Base-by-base conservation (phyloP, 1,284 basidiomycete genomes). In the Tilletia caries region DNA sequence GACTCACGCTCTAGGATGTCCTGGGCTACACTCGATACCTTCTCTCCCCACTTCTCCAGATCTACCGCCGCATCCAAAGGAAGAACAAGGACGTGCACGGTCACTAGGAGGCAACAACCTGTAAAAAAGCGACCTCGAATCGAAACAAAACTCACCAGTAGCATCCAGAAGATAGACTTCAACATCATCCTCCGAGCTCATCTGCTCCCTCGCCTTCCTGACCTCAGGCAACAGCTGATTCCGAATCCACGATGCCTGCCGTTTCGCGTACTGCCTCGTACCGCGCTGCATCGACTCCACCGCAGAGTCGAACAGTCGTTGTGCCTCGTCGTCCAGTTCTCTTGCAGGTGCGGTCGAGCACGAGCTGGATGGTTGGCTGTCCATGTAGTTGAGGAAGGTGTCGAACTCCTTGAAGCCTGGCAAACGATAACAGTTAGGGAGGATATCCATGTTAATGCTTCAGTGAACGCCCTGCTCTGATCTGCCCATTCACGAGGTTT, bases 351-450 rank as follows among this genome's bases (percentile, higher is more conserved):
- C 20, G 34, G 18, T n/a, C 20, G 33, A n/a, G 25, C 23, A 20
- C 10, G 27, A 18, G 27, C 12, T 12, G 10, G 20, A 18, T 5
- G n/a, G 44, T n/a, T 34, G 50, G 3, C 12, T 18, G 23, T 67
- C 65, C 44, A 50, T 29, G 46, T 83, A 25, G 84, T 84, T 64
- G 79, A 68, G 91, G 85, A 90, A 93, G 20, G 86, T 84, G 74
- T 88, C 86, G 74, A 98, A 97, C 84, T 97, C 94, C 82, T 90
- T 92, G 85, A 92, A 97, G 1, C 95, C 93, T 95, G 76, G 41
- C 3, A 41, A 29, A 37, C 12, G 68, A 2, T 33, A 25, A 27
- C 13, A n/a, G 65, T 2, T 0, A 43, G 18, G 5, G 32, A 23
- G n/a, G 6, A 41, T 15, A 20, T 48, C 43, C n/a, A n/a, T 10